Conservation (phyloP, 139 green algal genomes). For the Ostreobium quekettii region DNA sequence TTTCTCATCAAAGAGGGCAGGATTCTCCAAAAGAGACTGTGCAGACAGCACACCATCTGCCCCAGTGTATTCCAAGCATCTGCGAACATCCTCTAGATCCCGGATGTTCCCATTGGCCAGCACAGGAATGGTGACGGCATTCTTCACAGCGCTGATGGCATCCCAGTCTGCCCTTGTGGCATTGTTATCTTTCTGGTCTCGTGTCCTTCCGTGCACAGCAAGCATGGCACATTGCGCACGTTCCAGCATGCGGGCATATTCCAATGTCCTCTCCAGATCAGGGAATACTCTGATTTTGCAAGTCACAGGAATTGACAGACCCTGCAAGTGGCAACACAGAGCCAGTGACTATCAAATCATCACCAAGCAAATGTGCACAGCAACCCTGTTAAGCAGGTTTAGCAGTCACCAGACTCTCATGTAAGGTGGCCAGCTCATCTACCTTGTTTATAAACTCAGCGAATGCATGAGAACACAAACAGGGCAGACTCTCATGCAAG, state of each 20-base stretch:
- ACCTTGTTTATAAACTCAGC: neutral
- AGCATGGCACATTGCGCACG: slow-evolving; percentile 71
- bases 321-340: neutral
- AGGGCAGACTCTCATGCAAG: neutral
- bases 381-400: no score
- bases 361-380: neutral
- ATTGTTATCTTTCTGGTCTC: slow-evolving; percentile 76
- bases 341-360: neutral
- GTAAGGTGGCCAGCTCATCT: neutral
- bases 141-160: slow-evolving; percentile 60
- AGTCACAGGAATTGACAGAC: slow-evolving; percentile 38
- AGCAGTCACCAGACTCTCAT: no score
- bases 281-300: slow-evolving; percentile 89
- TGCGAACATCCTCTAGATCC: slow-evolving; percentile 7
- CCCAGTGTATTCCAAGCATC: slow-evolving; percentile 65
- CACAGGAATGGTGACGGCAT: slow-evolving; percentile 61
- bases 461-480: neutral
- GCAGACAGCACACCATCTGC: slow-evolving; percentile 79
- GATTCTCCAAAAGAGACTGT: slow-evolving; percentile 75
- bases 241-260: slow-evolving; percentile 90
- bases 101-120: slow-evolving; percentile 85
- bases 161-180: slow-evolving; percentile 68
- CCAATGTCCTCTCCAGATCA: slow-evolving; percentile 68
- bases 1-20: slow-evolving; percentile 59
- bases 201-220: slow-evolving; percentile 87